Percentiles rank a stretch among this genome's conserved stretches.
These are phyloP conservation scores for Hypericum perforatum DNA, from an alignment of 345 rosid species.

Conservation along the genomic window DNA sequence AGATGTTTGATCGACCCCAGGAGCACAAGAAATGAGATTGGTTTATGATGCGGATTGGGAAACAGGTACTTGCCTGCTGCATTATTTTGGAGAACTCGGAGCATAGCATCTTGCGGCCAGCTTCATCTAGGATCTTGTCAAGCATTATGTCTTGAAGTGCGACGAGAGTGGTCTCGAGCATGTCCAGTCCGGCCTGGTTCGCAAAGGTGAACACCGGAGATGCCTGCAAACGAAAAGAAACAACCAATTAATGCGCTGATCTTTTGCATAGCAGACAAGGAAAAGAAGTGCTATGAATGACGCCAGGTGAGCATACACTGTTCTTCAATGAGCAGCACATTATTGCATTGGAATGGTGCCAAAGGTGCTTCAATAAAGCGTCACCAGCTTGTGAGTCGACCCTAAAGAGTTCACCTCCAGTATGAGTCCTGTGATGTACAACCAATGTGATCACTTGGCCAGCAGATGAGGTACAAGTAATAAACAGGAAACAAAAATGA, in stretches of 20 bases:
- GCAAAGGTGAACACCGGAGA: neutral
- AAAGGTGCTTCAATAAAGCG: constrained; percentile 68
- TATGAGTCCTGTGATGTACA: constrained; percentile 34
- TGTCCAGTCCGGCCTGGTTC: constrained; percentile 55
- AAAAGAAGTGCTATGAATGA: neutral
- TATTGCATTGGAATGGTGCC: constrained; percentile 82
- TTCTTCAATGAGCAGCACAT: constrained; percentile 82
- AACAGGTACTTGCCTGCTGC: constrained; percentile 58
- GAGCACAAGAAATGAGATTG: neutral
- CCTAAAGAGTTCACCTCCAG: constrained; percentile 56
- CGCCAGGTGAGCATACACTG: neutral
- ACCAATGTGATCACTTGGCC: neutral
- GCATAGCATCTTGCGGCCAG: constrained; percentile 66
- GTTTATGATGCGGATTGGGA: neutral
- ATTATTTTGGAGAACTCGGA: constrained; percentile 75
- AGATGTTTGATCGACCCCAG: neutral
- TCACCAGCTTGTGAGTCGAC: constrained; percentile 48
- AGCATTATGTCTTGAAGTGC: constrained; percentile 90
- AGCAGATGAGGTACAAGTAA: neutral
- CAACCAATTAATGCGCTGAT: neutral
- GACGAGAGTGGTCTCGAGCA: constrained; percentile 66
- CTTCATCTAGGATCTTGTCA: constrained; percentile 74
- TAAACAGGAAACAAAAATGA: neutral
- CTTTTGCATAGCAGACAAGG: neutral
- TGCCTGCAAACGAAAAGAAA: neutral